Evolutionary conservation across 148 eudicot species (phyloP), one percentile per base, ranked within the genome.

Genomic region (Fallopia convolvulus): DNA sequence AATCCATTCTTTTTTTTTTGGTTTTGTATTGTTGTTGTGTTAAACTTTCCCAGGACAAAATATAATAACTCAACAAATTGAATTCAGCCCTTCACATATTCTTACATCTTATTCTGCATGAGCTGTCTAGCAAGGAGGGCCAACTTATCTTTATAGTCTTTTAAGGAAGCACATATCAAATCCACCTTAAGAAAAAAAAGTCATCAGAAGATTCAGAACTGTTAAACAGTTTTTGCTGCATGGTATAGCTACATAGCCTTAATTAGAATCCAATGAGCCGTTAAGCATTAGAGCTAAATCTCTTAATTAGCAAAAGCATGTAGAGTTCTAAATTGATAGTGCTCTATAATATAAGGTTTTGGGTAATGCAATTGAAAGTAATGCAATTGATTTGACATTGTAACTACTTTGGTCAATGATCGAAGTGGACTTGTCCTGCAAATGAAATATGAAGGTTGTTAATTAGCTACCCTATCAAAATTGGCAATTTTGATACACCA

Each of bases 91-190:
- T 39, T 36, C 9, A 2, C n/a, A 52, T 26, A n/a, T 23, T 23
- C 33, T 68, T 68, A 17, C 46, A 36, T 33, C 46, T 68, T 10
- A 33, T 33, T 66, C n/a, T 66, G 68, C 36, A 61, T 30, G 40
- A 61, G 36, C 4, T 61, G 70, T 61, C 39, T 61, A 61, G 17
- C 21, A 9, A 61, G 30, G 70, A 39, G 36, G 21, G 5, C 33
- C 11, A 60, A 61, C 21, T 36, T 15, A 17, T 33, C 72, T 33
- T 66, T 65, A 11, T 65, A 30, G 70, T 30, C 70, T 65, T 65
- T 65, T 66, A 66, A 66, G 72, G 20, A 68, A 33, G 46, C 72
- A 68, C 30, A 26, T 26, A 26, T 68, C 72, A 68, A 30, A 68
- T 68, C 72, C 21, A 68, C 72, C 44, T 39, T 12, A 39, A 68